Base-by-base conservation (phyloP, 495 filamentous ascomycete genomes). In the Neurospora intermedia region DNA sequence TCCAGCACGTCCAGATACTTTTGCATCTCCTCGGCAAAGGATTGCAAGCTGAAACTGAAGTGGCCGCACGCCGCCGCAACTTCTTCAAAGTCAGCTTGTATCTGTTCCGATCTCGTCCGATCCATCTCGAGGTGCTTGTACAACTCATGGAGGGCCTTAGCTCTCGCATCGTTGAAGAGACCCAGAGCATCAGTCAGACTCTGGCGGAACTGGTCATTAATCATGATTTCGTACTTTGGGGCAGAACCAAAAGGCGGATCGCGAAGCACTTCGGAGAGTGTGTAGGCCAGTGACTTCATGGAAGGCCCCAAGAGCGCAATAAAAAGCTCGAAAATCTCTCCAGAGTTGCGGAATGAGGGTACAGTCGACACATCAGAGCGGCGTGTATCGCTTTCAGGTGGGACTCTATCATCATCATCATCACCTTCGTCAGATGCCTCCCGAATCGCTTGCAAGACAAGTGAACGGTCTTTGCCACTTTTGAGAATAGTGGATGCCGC, bases 1-100 rank as follows among this genome's bases (percentile, higher is more conserved):
- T 97, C 93, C 23, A 99, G 78, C 23, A 96, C 90, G 48, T 91
- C 85, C n/a, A 99, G 81, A 74, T 95, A 92, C 13, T 85, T 88
- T 72, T 92, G 87, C 85, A 97, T 91, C 78, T 97, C 93, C 78
- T 97, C 92, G 0, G 94, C 94, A 80, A 98, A 93, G 74, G 93
- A 91, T 72, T 94, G 86, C 38, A 99, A 84, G 23, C 92, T 94
- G 77, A 94, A 97, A 78, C 91, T 93, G 79, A 98, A 99, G 78
- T 98, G 93, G 4, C 95, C 94, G 77, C 96, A 99, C 62, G 93
- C 95, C 6, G 96, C 96, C 41, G 94, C 93, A 10, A 98, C 94
- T 81, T 99, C 96, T 80, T 99, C 96, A 69, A 97, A 91, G 78
- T 97, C 96, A 7, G 96, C 96, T 74, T 95, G 91, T n/a, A 93